Evolutionary conservation across 768 basidiomycete genomes (phyloP), one percentile per base, ranked within the genome.

Genomic region (Boletus eberwhitei): DNA sequence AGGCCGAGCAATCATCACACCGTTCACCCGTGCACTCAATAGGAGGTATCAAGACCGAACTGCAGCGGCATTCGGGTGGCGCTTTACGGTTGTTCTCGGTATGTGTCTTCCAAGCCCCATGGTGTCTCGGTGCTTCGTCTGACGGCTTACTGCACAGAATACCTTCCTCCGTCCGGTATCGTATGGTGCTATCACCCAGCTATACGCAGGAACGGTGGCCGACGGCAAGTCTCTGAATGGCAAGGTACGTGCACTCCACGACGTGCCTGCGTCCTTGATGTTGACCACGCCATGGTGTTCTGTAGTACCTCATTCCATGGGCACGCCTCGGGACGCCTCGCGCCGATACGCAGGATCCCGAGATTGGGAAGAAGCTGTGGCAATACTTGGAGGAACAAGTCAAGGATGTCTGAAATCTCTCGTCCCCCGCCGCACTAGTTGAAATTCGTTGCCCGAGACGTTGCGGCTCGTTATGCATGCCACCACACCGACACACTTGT

Each of bases 281-380:
- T 2, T 26, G 24, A 26, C 24, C 5, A 26, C 24, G 24, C 24
- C 24, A 4, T 40, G 16, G n/a, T n/a, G n/a, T 16, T 37, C 8
- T n/a, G 12, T 37, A 80, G 76, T 81, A 74, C 54, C 71, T 81
- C 34, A 64, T 77, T 44, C 78, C 79, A 1, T 81, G 78, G 78
- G 78, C 75, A 16, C 69, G 76, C 22, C 21, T 74, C 1, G 79
- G 77, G 2, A 40, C 22, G 2, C 56, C 71, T 0, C 66, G 58
- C 17, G 54, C 64, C 13, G 68, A 68, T 4, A 67, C 71, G 1
- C 63, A 69, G 45, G 75, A 80, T 58, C 64, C 69, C 26, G 55
- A 68, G 37, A 53, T 71, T 8, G 72, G 71, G 1, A 65, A 59
- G 43, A 66, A 73, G n/a, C 60, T 81, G 1, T 80, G 79, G 79